Percentiles rank a stretch among this genome's conserved stretches.
Conservation (phyloP, 768 basidiomycete genomes). For the Auricularia sp. region DNA sequence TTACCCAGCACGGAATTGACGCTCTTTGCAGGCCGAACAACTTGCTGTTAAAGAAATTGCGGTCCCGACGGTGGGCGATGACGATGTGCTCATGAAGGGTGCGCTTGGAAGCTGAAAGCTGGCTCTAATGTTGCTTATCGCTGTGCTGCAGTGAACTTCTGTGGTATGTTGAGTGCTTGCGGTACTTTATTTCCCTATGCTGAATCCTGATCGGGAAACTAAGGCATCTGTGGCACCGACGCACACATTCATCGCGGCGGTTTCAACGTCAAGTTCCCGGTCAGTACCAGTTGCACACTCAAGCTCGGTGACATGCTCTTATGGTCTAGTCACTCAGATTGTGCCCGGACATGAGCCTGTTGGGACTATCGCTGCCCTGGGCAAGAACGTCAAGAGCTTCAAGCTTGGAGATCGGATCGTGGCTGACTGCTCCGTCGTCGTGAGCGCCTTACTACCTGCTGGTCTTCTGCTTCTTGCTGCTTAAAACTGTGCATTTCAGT, state of each 20-base stretch:
- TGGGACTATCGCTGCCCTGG: slow-evolving; percentile 60
- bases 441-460: slow-evolving; percentile 33
- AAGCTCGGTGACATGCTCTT: not conserved
- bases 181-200: slow-evolving; percentile 14
- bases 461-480: no score
- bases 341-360: slow-evolving; percentile 72
- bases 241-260: slow-evolving; percentile 61
- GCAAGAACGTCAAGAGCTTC: slow-evolving; percentile 73
- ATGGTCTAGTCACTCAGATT: slow-evolving; percentile 27
- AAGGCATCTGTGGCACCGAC: slow-evolving; percentile 53
- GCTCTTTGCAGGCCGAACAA: not conserved
- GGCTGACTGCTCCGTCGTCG: slow-evolving; percentile 53
- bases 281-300: slow-evolving; percentile 17
- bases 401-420: slow-evolving; percentile 71
- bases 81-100: slow-evolving; percentile 73
- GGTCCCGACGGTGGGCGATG: slow-evolving; percentile 51
- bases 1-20: not conserved
- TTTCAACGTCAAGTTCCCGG: slow-evolving; percentile 62
- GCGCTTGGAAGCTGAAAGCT: not conserved
- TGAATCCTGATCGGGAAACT: slow-evolving; percentile 5
- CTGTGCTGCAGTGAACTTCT: slow-evolving; percentile 28
- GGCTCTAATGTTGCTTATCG: not conserved
- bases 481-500: slow-evolving; percentile 30
- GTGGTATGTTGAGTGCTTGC: slow-evolving; percentile 11
- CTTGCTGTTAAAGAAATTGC: slow-evolving; percentile 44